Evolutionary conservation across 176 grass and related monocot genomes (phyloP).

Genomic region (Phoenix roebelenii): DNA sequence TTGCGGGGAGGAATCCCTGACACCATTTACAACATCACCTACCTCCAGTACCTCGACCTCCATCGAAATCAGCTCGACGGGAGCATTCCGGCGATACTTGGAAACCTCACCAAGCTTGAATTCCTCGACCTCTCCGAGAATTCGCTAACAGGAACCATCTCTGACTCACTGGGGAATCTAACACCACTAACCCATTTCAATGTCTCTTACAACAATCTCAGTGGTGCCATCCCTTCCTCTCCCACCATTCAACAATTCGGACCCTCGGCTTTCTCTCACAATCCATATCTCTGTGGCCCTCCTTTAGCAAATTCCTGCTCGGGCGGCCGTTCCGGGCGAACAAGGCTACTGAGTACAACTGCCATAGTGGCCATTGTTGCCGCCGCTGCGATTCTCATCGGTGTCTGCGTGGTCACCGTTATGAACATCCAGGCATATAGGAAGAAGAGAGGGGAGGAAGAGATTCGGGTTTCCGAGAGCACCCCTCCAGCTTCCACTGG

Average conservation of each 20-base stretch:
- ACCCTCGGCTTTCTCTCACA: slow-evolving; percentile 40
- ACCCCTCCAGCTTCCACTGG: slow-evolving; percentile 35
- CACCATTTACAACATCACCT: slow-evolving; percentile 65
- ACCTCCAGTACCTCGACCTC: slow-evolving; percentile 69
- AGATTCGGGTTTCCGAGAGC: slow-evolving; percentile 76
- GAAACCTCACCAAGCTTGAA: slow-evolving; percentile 55
- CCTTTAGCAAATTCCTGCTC: slow-evolving; percentile 50
- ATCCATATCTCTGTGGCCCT: slow-evolving; percentile 53
- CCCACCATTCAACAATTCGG: slow-evolving; percentile 53
- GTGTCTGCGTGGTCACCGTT: slow-evolving; percentile 61
- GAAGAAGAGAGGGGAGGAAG: slow-evolving; percentile 39
- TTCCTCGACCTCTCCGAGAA: slow-evolving; percentile 68
- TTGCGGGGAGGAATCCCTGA: slow-evolving; percentile 56
- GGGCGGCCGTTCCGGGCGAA: slow-evolving; percentile 5
- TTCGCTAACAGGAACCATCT: slow-evolving; percentile 42
- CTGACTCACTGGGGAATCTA: slow-evolving; percentile 48
- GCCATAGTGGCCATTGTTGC: slow-evolving; percentile 87
- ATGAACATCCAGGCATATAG: slow-evolving; percentile 66
- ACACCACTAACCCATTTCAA: slow-evolving; percentile 69
- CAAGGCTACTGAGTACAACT: slow-evolving; percentile 29
- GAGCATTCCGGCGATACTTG: slow-evolving; percentile 47
- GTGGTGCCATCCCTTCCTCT: slow-evolving; percentile 50
- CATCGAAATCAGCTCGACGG: slow-evolving; percentile 52
- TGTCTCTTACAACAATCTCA: slow-evolving; percentile 74
- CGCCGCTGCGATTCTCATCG: slow-evolving; percentile 60